Conservation (phyloP, 192 early-diverging fungal genomes). For the Rhizoclosmatium globosum region DNA sequence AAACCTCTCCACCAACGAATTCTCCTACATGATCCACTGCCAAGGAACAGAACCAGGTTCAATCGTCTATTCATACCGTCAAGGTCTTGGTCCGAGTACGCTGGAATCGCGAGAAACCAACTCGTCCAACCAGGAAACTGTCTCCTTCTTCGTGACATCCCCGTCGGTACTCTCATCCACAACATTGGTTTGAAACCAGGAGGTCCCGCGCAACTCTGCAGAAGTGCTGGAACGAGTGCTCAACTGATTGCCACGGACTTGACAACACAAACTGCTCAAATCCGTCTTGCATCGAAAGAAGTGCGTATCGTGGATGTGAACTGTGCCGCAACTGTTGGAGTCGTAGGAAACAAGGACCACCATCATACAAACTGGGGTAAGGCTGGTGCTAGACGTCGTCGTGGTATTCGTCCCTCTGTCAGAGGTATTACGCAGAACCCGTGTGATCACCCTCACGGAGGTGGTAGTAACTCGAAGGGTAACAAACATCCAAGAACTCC, state of each 20-base stretch:
- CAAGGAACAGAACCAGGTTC: conserved; percentile 78
- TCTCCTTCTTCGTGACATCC: conserved; percentile 87
- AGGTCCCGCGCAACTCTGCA: conserved; percentile 78
- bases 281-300: conserved; percentile 87
- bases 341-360: conserved; percentile 89
- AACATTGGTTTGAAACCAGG: conserved; percentile 81
- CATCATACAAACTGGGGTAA: conserved; percentile 87
- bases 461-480: conserved; percentile 93
- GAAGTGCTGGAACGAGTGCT: conserved; percentile 88
- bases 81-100: conserved; percentile 35
- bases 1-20: conserved; percentile 76
- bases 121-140: conserved; percentile 87
- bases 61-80: conserved; percentile 72
- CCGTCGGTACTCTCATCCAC: conserved; percentile 90
- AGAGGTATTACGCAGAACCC: conserved; percentile 97
- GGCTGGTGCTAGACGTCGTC: conserved; percentile 83
- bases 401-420: conserved; percentile 90
- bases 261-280: conserved; percentile 78
- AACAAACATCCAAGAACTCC: conserved; percentile 83
- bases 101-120: conserved; percentile 47
- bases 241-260: conserved; percentile 82
- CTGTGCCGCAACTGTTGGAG: conserved; percentile 76
- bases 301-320: conserved; percentile 84
- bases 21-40: conserved; percentile 88
- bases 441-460: conserved; percentile 96